Percentiles rank a stretch among this genome's conserved stretches.
phyloP scores from a whole-genome alignment of 208 protist species.

The Histomonas meleagridis region DNA sequence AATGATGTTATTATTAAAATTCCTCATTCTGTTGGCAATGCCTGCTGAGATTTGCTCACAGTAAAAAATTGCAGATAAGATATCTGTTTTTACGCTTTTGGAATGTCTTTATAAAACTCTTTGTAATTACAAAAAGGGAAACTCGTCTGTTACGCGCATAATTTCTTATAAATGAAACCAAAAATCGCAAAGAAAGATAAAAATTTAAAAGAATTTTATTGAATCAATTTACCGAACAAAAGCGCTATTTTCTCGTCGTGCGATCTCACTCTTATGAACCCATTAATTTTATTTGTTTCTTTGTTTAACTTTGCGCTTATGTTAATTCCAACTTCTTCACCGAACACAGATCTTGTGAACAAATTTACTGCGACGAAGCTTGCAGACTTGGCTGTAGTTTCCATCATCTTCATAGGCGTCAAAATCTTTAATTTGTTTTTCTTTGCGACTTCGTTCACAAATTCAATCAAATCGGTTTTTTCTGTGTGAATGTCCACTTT shows the following conservation, averaged over 20 bases:
- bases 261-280: background rate
- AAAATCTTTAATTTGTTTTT: background rate
- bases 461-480: background rate
- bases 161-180: too few species aligned
- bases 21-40: too few species aligned
- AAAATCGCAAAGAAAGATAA: too few species aligned
- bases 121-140: too few species aligned
- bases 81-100: too few species aligned
- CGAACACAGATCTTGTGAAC: background rate
- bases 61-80: too few species aligned
- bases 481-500: background rate
- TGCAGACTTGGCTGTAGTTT: background rate
- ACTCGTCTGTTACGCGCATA: too few species aligned
- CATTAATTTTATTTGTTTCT: background rate
- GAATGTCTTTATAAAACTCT: too few species aligned
- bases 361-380: background rate
- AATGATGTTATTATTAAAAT: too few species aligned
- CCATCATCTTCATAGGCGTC: background rate
- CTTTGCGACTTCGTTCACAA: background rate
- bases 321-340: constrained; percentile 8
- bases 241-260: background rate
- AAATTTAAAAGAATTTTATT: too few species aligned
- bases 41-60: too few species aligned
- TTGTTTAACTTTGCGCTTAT: background rate
- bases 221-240: constrained; percentile 22